phyloP scores from a whole-genome alignment of 208 protist genomes.

The Balamuthia mandrillaris region DNA sequence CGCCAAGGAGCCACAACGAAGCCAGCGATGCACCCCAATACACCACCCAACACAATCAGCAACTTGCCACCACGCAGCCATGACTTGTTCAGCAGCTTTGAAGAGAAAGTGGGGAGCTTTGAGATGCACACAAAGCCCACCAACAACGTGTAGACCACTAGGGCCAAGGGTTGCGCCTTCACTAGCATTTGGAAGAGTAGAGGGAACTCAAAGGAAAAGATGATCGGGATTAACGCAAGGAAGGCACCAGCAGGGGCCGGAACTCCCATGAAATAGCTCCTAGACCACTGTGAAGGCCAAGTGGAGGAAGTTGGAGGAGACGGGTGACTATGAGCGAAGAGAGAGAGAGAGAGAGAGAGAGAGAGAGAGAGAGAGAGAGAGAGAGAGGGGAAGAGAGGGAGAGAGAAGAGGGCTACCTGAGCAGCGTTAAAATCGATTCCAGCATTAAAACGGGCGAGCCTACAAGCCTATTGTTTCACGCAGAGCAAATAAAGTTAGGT shows the following conservation, averaged over 20 bases:
- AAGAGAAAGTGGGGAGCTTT: constrained; percentile 13
- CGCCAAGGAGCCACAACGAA: background rate
- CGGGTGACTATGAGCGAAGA: no score
- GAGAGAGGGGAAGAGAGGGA: no score
- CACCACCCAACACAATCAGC: background rate
- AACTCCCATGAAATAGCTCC: constrained; percentile 36
- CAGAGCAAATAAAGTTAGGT: no score
- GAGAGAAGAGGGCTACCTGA: no score
- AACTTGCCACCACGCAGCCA: background rate
- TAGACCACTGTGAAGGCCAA: background rate
- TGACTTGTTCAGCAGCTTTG: constrained; percentile 11
- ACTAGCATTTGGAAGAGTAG: background rate
- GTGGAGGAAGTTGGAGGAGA: no score
- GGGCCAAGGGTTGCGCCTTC: background rate
- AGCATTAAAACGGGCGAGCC: constrained; percentile 23
- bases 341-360: no score
- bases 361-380: no score
- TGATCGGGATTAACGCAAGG: background rate
- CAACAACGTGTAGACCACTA: background rate
- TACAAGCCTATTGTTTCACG: background rate
- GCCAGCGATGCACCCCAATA: background rate
- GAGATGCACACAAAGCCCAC: background rate
- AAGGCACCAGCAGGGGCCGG: constrained; percentile 28
- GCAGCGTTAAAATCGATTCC: constrained; percentile 22
- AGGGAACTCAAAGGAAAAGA: background rate